Base-by-base conservation (phyloP, 2,329 filamentous ascomycete genomes). In the Fusarium xyrophilum region DNA sequence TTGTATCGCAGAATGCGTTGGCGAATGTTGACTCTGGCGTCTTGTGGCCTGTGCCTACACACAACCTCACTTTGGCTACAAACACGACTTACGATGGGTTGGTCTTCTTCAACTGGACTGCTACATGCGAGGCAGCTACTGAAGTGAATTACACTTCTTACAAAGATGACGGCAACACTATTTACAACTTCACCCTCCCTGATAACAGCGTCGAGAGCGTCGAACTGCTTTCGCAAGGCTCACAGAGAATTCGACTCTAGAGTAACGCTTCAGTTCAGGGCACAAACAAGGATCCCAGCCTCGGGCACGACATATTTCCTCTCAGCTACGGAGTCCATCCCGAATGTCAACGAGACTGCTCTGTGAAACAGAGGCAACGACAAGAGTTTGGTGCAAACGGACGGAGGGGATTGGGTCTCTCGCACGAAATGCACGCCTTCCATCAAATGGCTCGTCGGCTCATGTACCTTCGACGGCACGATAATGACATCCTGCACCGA, bases 161-260 rank as follows among this genome's bases (percentile, higher is more conserved):
- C 2, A 46, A 51, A 21, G 46, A 60, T 4, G 63, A 48, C 1
- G 56, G 57, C 4, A 66, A 66, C 32, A 71, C 56, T 0, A 60
- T 66, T 11, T 71, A 71, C 44, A 71, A 71, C 55, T 71, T 71
- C 9, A 71, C 69, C 1, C 54, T 71, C 13, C 69, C 69, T 0
- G 66, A 64, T 3, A 19, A 63, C 5, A 67, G 59, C 1, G 25
- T 67, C 2, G 56, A 69, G 17, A 71, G 65, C 19, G 67, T 71
- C 2, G 63, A 71, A 4, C 42, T 71, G 4, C 14, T 56, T 2
- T 32, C 51, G 0, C 65, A 47, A 10, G 60, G 65, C 0, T 71
- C 69, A 0, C 68, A 71, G 14, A 51, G 59, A 1, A 42, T 69
- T 2, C 25, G 63, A 3, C 40, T 71, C 1, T 71, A 68, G 68